A percentile compares a stretch with the other conserved stretches of the same genome.
phyloP scores from a whole-genome alignment of 2,329 filamentous ascomycete genomes.

The Escovopsis sp. region DNA sequence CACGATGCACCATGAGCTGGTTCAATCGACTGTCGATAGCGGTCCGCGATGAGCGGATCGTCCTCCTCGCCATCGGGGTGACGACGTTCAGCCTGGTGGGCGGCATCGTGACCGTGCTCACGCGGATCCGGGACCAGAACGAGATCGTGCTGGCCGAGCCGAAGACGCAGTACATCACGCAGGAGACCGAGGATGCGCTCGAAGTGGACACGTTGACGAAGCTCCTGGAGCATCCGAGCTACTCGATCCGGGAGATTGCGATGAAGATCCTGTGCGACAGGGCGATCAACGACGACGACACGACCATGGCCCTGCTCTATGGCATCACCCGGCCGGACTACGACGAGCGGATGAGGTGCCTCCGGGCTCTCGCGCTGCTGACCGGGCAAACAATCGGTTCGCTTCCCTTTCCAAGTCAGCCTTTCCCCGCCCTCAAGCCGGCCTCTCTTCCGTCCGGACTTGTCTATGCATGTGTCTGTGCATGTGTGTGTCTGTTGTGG shows the following conservation, averaged over 20 bases:
- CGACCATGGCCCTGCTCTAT: slow-evolving; percentile 36
- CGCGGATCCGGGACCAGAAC: slow-evolving; percentile 46
- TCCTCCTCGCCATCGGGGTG: slow-evolving; percentile 39
- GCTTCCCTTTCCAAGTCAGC: neutral
- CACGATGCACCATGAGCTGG: slow-evolving; percentile 24
- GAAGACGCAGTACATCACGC: slow-evolving; percentile 58
- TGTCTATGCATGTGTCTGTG: too few species aligned
- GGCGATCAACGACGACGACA: slow-evolving; percentile 41
- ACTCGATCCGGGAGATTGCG: slow-evolving; percentile 55
- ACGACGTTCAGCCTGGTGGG: slow-evolving; percentile 44
- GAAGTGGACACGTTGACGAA: slow-evolving; percentile 51
- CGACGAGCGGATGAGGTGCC: slow-evolving; percentile 40
- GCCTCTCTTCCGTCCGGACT: too few species aligned
- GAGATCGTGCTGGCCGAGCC: slow-evolving; percentile 50
- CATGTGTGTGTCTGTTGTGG: too few species aligned
- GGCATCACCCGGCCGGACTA: slow-evolving; percentile 46
- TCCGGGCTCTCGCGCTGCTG: slow-evolving; percentile 42
- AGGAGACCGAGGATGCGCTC: slow-evolving; percentile 60
- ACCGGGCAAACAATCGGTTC: slow-evolving; percentile 26
- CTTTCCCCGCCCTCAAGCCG: too few species aligned
- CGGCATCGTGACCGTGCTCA: slow-evolving; percentile 43
- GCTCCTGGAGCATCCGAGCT: slow-evolving; percentile 56
- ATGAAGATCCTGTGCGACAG: slow-evolving; percentile 42
- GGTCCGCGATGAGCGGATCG: slow-evolving; percentile 35
- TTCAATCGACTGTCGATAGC: slow-evolving; percentile 14